Base-by-base conservation (phyloP, 768 basidiomycete species). In the Hemileccinum rubropunctum region DNA sequence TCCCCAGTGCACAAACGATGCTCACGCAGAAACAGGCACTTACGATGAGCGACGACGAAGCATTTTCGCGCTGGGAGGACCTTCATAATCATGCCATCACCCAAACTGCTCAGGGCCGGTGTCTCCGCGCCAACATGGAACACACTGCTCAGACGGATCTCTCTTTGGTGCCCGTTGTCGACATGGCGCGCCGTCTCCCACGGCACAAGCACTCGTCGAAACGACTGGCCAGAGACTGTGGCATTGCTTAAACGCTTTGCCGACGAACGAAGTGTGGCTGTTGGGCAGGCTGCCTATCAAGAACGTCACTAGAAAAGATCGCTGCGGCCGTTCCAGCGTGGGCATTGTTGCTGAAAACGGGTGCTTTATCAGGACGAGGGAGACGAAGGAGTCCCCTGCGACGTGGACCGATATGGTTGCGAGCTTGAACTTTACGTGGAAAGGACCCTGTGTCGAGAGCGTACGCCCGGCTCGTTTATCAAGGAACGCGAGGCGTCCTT, bases 271-370 rank as follows among this genome's bases (percentile, higher is more conserved):
- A 58, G 85, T 93, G 30, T 93, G 89, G 88, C 54, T 91, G 51
- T 69, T 93, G 53, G 91, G 89, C 61, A 90, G 90, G 7, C 63
- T 92, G 42, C 78, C 81, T 11, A 74, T 85, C 23, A 76, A 74
- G 50, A 82, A 79, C 12, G 77, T 81, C n/a, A 23, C 63, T 94
- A 49, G 86, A 88, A 58, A 74, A 74, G 45, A 70, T 93, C 23
- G 80, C 79, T 12, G 75, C 76, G 50, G 69, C 72, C 53, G 74
- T 84, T 11, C 86, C 88, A 1, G 75, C 34, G 71, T 93, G 45
- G 91, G 91, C 15, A 81, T 93, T 51, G 83, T 91, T 77, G 89
- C 90, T 0, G 92, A 94, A 73, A 91, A 94, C 52, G 91, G 91
- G 2, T 93, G 91, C 64, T 93, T 83, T 63, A 79, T 92, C 61